Conservation (phyloP, 768 basidiomycete genomes). For the Suillus alpinus region DNA sequence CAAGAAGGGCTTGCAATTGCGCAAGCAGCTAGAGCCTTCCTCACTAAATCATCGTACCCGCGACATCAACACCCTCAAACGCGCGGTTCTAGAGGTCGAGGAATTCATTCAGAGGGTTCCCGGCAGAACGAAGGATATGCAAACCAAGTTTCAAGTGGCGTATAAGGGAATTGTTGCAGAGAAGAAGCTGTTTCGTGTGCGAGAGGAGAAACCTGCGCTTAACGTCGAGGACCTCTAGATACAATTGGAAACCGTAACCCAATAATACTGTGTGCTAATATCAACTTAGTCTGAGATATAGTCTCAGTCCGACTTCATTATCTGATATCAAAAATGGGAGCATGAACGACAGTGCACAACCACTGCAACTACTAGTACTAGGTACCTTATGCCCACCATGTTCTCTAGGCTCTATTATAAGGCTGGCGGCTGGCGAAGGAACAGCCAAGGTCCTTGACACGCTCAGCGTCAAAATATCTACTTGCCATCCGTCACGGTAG, state of each 20-base stretch:
- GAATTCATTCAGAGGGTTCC: slow-evolving; percentile 27
- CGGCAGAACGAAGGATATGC: slow-evolving; percentile 15
- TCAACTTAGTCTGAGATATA: not conserved
- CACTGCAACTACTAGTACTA: no score
- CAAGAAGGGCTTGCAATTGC: slow-evolving; percentile 25
- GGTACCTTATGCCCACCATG: no score
- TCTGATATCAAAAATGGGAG: no score
- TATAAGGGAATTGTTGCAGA: slow-evolving; percentile 32
- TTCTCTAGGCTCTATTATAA: no score
- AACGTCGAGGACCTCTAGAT: slow-evolving; percentile 21
- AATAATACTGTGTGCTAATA: not conserved
- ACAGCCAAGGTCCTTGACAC: no score
- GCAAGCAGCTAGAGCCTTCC: slow-evolving; percentile 30
- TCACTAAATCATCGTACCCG: slow-evolving; percentile 25
- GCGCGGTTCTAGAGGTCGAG: slow-evolving; percentile 24
- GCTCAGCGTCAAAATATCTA: no score
- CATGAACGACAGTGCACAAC: no score
- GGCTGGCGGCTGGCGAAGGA: no score
- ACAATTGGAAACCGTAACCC: not conserved
- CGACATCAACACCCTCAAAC: slow-evolving; percentile 26
- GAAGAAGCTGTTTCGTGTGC: not conserved
- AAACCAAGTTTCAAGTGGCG: slow-evolving; percentile 25
- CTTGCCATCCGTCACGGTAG: no score
- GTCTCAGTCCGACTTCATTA: no score
- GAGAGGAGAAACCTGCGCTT: slow-evolving; percentile 13